Base-by-base conservation (phyloP, 1,284 basidiomycete genomes). In the Sutorius eximius region DNA sequence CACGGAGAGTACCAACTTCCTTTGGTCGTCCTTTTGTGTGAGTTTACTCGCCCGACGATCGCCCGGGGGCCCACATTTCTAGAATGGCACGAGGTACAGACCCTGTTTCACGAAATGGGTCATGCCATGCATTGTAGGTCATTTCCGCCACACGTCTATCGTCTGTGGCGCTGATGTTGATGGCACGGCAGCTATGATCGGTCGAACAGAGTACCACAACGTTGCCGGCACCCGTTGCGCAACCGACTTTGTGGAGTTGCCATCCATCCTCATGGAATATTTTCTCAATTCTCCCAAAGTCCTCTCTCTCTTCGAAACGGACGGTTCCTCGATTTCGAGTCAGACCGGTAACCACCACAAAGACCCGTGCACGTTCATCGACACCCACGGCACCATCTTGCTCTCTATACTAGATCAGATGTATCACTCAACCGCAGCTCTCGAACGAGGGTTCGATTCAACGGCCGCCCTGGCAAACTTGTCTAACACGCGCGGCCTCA, bases 241-340 rank as follows among this genome's bases (percentile, higher is more conserved):
- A 0, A 99, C 96, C 0, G 96, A 99, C 71, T 98, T 99, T 69
- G 96, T 98, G 61, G 96, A 99, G 70, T 79, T 99, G 3, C 97
- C 96, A 0, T 98, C 95, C 11, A 97, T 99, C 63, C 83, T 99
- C 22, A 99, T 99, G 97, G 97, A 99, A 71, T 93, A 95, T 69
- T 92, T 99, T 76, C 83, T 97, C 37, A 87, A 83, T 41, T 95
- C 95, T 0, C 86, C 93, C 0, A 73, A 77, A 9, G 93, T 98
- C 16, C 82, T 98, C 15, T 82, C 86, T 9, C 82, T 97, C 15
- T 93, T 98, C 64, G 79, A 82, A 57, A 66, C 68, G 45, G 76
- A 79, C 58, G 76, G 70, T 47, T 80, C 77, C 8, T 71, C 76
- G 5, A 63, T 73, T 0, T 49, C 72, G 6, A 73, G 73, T 7